Base-by-base conservation (phyloP, 2,329 filamentous ascomycete species). In the Huntiella moniliformis region DNA sequence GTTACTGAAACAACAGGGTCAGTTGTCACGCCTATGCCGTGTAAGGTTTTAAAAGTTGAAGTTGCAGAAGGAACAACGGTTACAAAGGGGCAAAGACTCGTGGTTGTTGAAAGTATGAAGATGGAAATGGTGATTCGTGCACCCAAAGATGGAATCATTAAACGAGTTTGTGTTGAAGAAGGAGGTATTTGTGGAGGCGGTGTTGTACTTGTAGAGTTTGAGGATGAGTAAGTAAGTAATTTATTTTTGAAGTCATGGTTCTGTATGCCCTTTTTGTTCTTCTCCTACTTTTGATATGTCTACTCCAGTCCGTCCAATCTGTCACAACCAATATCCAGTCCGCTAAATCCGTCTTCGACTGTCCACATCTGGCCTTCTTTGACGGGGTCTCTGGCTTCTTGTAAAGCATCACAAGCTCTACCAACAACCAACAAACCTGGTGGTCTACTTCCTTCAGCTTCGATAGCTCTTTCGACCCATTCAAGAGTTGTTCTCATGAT, bases 21-120 rank as follows among this genome's bases (percentile, higher is more conserved):
- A 45, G 85, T 96, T 1, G 70, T 83, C 17, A 85, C 91, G 16
- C 91, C 91, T 0, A 98, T 98, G 91, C 91, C 91, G 1, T 96
- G 91, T 64, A 96, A 96, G 65, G 80, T 98, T 18, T 64, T 98
- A 51, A 77, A 84, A 53, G 91, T 95, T 41, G 83, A 94, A 60
- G 85, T 95, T 0, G 64, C 70, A 22, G 85, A 85, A 54, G 91
- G 91, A 0, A 76, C 93, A 52, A 63, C 62, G 40, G 91, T 98
- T 12, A 77, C 77, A 58, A 92, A 88, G 64, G 87, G 88, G 39
- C 77, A 88, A 48, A 77, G 85, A 5, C 65, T 98, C 48, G 83
- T 96, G 10, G 86, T 96, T 1, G 86, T 87, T 55, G 82, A 87
- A 62, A 86, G 81, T 49, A 87, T 87, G 82, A 87, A 87, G 67